A percentile compares a stretch with the other conserved stretches of the same genome.
Evolutionary conservation across 805 yeast species (phyloP).

Genomic region (Wickerhamiella parazyma): DNA sequence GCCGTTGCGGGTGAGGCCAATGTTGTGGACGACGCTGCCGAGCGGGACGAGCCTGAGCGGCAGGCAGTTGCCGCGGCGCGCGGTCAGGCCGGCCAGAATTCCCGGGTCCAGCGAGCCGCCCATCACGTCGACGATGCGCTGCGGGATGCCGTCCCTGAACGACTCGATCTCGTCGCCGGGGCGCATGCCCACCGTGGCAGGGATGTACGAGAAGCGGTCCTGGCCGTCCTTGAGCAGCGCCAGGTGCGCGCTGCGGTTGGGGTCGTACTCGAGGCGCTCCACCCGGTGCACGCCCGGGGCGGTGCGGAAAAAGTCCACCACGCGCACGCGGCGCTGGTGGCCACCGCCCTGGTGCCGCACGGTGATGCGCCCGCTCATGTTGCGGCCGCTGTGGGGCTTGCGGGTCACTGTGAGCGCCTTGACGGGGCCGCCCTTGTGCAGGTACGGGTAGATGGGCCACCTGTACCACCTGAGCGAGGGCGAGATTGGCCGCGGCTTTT

Average conservation of each 20-base stretch:
- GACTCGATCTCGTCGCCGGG: constrained; percentile 86
- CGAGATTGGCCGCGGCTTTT: constrained; percentile 63
- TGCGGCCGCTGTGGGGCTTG: constrained; percentile 74
- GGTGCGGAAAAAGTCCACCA: constrained; percentile 61
- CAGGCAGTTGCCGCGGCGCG: constrained; percentile 87
- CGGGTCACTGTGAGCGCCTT: constrained; percentile 60
- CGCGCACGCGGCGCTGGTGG: constrained; percentile 72
- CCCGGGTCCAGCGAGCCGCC: constrained; percentile 90
- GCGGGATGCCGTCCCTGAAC: constrained; percentile 78
- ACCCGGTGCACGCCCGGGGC: constrained; percentile 65
- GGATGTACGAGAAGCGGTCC: constrained; percentile 51
- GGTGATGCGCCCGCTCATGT: constrained; percentile 74
- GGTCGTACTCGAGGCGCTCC: constrained; percentile 86
- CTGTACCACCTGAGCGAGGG: constrained; percentile 86
- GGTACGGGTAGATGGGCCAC: constrained; percentile 72
- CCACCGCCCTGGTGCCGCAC: constrained; percentile 97
- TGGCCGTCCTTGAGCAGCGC: constrained; percentile 61
- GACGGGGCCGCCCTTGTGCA: constrained; percentile 76
- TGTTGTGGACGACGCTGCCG: constrained; percentile 78
- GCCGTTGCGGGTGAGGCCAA: constrained; percentile 65
- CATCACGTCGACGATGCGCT: constrained; percentile 62
- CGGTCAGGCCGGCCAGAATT: constrained; percentile 68
- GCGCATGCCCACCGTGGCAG: constrained; percentile 87
- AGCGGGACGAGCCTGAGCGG: constrained; percentile 90
- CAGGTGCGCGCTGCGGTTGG: constrained; percentile 84